A percentile compares a stretch with the other conserved stretches of the same genome.
Evolutionary conservation across 2,329 filamentous ascomycete genomes (phyloP).

Genomic region (Phaeosphaeriaceae sp.): DNA sequence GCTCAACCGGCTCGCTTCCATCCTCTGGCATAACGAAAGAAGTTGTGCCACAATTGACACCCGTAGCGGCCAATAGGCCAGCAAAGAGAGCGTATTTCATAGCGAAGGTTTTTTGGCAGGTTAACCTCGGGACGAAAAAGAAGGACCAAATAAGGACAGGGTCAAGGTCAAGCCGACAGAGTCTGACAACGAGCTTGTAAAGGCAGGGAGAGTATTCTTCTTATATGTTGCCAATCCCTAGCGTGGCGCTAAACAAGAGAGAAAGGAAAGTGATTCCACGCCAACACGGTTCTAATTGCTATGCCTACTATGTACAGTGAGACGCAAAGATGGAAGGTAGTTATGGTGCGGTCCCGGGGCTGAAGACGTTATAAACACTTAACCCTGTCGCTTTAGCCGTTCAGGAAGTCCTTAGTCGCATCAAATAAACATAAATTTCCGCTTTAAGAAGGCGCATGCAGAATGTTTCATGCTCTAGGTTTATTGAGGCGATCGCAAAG

Average conservation of each 20-base stretch:
- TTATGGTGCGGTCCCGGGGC: neutral
- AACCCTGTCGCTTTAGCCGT: constrained; percentile 1
- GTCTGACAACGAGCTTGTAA: neutral
- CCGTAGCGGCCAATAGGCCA: constrained; percentile 41
- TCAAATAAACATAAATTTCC: constrained; percentile 24
- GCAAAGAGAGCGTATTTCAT: constrained; percentile 43
- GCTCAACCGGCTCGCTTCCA: constrained; percentile 38
- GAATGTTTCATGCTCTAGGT: constrained; percentile 14
- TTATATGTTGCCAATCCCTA: too few species aligned
- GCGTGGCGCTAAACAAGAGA: too few species aligned
- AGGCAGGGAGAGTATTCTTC: too few species aligned
- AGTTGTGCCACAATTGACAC: constrained; percentile 29
- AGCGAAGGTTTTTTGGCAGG: constrained; percentile 1
- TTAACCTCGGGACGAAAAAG: neutral
- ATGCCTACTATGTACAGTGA: too few species aligned
- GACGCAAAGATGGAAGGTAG: neutral
- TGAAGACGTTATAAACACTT: constrained; percentile 3
- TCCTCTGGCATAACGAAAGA: constrained; percentile 29
- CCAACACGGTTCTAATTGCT: neutral
- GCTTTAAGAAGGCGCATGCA: constrained; percentile 21
- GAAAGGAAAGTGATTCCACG: neutral
- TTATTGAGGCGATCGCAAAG: too few species aligned
- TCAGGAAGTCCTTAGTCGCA: constrained; percentile 2
- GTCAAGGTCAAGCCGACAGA: neutral
- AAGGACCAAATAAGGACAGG: neutral